These are phyloP conservation scores for Coffea humblotiana DNA, from an alignment of 305 asterid species.

Conservation along the genomic window DNA sequence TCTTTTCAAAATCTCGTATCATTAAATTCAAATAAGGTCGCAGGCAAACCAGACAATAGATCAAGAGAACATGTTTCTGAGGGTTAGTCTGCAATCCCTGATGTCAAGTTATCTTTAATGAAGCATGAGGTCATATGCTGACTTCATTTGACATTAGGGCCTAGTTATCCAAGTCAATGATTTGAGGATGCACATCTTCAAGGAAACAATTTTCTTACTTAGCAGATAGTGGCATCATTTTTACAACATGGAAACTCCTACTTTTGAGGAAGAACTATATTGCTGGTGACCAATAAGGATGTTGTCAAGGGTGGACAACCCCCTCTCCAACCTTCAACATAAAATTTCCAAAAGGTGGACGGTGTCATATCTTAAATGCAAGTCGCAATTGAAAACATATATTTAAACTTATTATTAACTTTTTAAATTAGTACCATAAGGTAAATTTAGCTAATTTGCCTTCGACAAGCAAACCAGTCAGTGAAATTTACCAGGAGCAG, in stretches of 20 bases:
- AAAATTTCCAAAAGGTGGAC: not conserved
- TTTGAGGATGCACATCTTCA: not conserved
- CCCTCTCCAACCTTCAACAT: too few relatives aligned
- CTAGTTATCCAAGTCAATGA: not conserved
- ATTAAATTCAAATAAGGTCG: not conserved
- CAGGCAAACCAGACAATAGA: not conserved
- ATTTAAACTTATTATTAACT: not conserved
- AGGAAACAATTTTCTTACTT: not conserved
- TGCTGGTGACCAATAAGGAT: not conserved
- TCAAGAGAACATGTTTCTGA: not conserved
- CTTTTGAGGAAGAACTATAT: not conserved
- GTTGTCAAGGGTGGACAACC: not conserved
- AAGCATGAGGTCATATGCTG: not conserved
- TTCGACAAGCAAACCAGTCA: constrained; percentile 14
- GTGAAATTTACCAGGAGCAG: constrained; percentile 77
- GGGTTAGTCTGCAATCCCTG: not conserved
- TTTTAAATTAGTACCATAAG: not conserved
- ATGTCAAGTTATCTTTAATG: not conserved
- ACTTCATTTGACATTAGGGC: not conserved
- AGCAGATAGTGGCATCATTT: too few relatives aligned
- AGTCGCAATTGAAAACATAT: too few relatives aligned
- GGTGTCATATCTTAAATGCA: not conserved
- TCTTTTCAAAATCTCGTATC: not conserved
- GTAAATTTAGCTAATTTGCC: not conserved
- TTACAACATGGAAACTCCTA: not conserved